Conservation (phyloP, 1,284 basidiomycete species). For the Cryptococcus sp. region DNA sequence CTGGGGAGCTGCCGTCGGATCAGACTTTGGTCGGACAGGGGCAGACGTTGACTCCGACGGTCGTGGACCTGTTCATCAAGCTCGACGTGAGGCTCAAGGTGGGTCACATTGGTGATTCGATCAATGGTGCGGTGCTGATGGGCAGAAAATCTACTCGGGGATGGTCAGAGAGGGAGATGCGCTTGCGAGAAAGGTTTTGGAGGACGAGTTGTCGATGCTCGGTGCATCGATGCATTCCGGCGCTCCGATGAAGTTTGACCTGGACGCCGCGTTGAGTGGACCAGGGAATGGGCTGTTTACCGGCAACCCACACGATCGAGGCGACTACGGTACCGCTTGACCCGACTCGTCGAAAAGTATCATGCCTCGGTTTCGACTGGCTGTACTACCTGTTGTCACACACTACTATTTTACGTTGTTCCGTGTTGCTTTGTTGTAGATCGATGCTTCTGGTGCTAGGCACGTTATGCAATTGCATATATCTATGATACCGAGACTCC, state of each 20-base stretch:
- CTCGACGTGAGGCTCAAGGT: constrained; percentile 48
- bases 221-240: constrained; percentile 13
- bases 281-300: no score
- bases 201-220: constrained; percentile 41
- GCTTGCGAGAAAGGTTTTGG: constrained; percentile 42
- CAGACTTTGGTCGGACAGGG: constrained; percentile 39
- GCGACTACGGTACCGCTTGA: no score
- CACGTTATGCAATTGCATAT: no score
- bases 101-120: constrained; percentile 2
- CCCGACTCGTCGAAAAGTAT: no score
- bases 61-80: constrained; percentile 47
- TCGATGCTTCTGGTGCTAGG: no score
- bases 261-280: not conserved
- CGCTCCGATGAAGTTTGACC: constrained; percentile 23
- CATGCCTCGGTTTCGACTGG: no score
- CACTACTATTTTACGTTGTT: no score
- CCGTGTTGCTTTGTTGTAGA: no score
- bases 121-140: not conserved
- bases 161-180: constrained; percentile 46
- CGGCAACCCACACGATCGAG: no score
- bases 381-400: no score
- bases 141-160: constrained; percentile 44
- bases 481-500: no score
- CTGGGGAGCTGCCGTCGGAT: constrained; percentile 33
- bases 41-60: constrained; percentile 37